A percentile compares a stretch with the other conserved stretches of the same genome.
Conservation (phyloP, 148 eudicot species). For the Tetragonia tetragonoides region DNA sequence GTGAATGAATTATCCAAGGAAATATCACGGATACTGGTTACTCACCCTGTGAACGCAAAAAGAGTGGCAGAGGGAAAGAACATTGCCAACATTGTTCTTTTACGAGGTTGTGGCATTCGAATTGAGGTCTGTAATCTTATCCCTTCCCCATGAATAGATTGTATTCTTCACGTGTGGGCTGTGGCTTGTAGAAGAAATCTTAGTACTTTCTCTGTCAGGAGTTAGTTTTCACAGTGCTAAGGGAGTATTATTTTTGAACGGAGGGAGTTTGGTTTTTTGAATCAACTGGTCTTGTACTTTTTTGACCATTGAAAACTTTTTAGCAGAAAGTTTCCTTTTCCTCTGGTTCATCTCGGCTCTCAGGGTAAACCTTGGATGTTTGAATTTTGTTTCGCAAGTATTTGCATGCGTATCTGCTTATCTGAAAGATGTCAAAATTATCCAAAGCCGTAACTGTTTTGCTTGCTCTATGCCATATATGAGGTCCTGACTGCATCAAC, state of each 20-base stretch:
- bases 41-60: slow-evolving; percentile 80
- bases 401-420: too few relatives aligned
- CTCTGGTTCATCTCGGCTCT: not conserved
- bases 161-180: not conserved
- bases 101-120: slow-evolving; percentile 98
- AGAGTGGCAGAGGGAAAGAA: slow-evolving; percentile 79
- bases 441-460: too few relatives aligned
- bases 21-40: slow-evolving; percentile 68
- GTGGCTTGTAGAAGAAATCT: not conserved
- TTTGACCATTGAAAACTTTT: not conserved
- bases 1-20: slow-evolving; percentile 94
- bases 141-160: not conserved
- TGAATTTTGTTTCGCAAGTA: not conserved
- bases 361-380: not conserved
- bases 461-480: too few relatives aligned
- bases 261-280: not conserved
- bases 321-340: not conserved
- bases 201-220: too few relatives aligned
- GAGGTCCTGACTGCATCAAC: too few relatives aligned
- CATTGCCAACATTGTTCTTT: slow-evolving; percentile 80
- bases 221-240: too few relatives aligned
- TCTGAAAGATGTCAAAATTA: too few relatives aligned
- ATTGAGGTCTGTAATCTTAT: slow-evolving; percentile 58
- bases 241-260: too few relatives aligned
- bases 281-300: not conserved